Evolutionary conservation across 2,329 filamentous ascomycete genomes (phyloP).

Genomic region (Thelonectria discophora): DNA sequence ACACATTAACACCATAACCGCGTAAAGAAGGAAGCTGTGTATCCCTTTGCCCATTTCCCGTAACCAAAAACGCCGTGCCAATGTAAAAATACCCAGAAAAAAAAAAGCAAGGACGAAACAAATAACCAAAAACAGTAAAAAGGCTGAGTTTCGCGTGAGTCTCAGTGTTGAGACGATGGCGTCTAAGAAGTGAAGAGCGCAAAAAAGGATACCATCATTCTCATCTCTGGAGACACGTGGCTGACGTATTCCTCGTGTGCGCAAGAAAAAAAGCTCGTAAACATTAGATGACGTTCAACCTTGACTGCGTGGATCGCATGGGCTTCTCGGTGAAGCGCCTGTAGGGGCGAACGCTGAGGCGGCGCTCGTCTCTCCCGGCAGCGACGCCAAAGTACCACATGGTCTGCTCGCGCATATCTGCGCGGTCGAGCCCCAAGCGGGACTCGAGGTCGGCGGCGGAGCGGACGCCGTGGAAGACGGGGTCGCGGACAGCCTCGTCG

Average conservation of each 20-base stretch:
- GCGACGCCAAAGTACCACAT: slow-evolving; percentile 61
- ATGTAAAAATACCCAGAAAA: slow-evolving; percentile 4
- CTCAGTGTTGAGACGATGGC: not conserved
- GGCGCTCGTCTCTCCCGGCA: slow-evolving; percentile 51
- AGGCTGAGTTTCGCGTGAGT: not conserved
- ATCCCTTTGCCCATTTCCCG: not conserved
- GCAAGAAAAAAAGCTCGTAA: not conserved
- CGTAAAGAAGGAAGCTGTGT: not conserved
- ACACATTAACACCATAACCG: slow-evolving; percentile 15
- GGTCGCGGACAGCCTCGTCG: slow-evolving; percentile 75
- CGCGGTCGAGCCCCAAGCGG: slow-evolving; percentile 66
- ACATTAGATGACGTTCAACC: slow-evolving; percentile 34
- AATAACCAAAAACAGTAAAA: slow-evolving; percentile 3
- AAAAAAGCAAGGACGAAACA: not conserved
- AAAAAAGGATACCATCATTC: not conserved
- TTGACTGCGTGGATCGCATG: slow-evolving; percentile 39
- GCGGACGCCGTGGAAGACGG: slow-evolving; percentile 73
- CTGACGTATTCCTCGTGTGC: not conserved
- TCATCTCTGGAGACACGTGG: slow-evolving; percentile 7
- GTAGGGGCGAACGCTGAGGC: slow-evolving; percentile 56
- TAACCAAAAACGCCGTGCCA: slow-evolving; percentile 19
- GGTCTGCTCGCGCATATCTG: slow-evolving; percentile 57
- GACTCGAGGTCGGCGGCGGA: slow-evolving; percentile 75
- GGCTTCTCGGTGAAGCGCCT: slow-evolving; percentile 57
- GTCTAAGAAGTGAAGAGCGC: not conserved